A percentile compares a stretch with the other conserved stretches of the same genome.
phyloP scores from a whole-genome alignment of 2,329 filamentous ascomycete species.

The Nigrograna mackinnonii region DNA sequence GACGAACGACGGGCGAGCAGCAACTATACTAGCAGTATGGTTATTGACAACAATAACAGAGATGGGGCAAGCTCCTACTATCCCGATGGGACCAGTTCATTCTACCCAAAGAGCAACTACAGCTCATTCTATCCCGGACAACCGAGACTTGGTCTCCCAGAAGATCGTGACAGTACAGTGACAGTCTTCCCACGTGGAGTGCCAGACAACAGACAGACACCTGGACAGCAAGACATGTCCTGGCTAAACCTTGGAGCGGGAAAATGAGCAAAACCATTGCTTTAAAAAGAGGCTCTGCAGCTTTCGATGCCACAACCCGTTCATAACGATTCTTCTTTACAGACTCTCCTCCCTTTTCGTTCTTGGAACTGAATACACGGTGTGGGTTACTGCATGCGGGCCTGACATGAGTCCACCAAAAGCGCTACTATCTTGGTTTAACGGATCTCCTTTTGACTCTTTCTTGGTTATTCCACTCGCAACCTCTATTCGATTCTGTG shows the following conservation, averaged over 20 bases:
- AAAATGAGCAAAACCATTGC: conserved; percentile 19
- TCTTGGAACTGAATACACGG: conserved; percentile 1
- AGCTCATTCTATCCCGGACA: conserved; percentile 51
- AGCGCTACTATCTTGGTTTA: conserved; percentile 6
- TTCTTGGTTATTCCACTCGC: no score
- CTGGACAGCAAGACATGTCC: conserved; percentile 66
- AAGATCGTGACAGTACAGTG: conserved; percentile 63
- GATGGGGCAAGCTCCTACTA: conserved; percentile 59
- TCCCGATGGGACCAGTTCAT: conserved; percentile 34
- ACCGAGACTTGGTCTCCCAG: conserved; percentile 58
- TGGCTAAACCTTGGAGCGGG: conserved; percentile 72
- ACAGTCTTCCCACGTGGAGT: conserved; percentile 32
- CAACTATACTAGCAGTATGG: conserved; percentile 47
- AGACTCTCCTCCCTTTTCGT: background rate
- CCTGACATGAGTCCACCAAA: conserved; percentile 11
- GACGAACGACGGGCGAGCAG: conserved; percentile 45
- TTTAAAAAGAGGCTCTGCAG: no score
- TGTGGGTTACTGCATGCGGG: conserved; percentile 16
- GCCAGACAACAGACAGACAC: conserved; percentile 5
- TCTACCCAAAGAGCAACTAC: conserved; percentile 57
- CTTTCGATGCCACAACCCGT: conserved; percentile 4
- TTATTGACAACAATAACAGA: conserved; percentile 46
- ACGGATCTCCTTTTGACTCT: background rate
- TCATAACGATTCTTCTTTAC: conserved; percentile 7
- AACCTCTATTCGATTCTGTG: conserved; percentile 8